Evolutionary conservation across 768 basidiomycete genomes (phyloP), one percentile per base, ranked within the genome.

Genomic region (Paxillus ammoniavirescens): DNA sequence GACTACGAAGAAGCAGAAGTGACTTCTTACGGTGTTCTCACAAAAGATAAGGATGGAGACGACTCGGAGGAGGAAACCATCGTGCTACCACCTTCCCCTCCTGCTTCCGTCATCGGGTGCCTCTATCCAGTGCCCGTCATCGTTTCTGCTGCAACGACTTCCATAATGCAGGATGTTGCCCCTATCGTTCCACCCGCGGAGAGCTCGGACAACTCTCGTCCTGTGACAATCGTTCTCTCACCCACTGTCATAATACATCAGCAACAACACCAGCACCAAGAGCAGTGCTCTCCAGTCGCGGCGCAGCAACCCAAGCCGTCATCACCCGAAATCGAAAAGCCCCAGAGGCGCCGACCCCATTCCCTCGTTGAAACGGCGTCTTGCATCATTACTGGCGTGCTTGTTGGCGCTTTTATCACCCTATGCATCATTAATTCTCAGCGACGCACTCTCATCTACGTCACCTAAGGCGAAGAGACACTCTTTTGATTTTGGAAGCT

Each of bases 371-470:
- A 67, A 54, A 71, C 74, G 43, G 76, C 77, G 48, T 79, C 79
- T 45, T 77, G 75, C 61, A 66, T 80, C 48, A 65, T 81, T 51
- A 77, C 84, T 18, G 86, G 85, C 36, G 81, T 87, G 60, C 70
- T 87, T 46, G 68, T 83, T 43, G 83, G 83, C 41, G 75, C 82
- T 23, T 78, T 82, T 58, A 72, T 83, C 60, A 77, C 83, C 17
- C 69, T 83, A 30, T 82, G 75, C 58, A 65, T 81, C 55, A 58
- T 81, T 52, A 76, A 75, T 26, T 72, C 72, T 35, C 80, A 79
- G 57, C 71, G 76, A 52, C 72, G 80, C 50, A 75, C 78, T 28
- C 71, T 82, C 58, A 70, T 76, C 33, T 71, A 72, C 21, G 64
- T 73, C 37, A 73, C 72, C 17, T 71, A 52, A 50, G 37, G 17